phyloP scores from a whole-genome alignment of 139 green algal species.

The Volvox reticuliferus region DNA sequence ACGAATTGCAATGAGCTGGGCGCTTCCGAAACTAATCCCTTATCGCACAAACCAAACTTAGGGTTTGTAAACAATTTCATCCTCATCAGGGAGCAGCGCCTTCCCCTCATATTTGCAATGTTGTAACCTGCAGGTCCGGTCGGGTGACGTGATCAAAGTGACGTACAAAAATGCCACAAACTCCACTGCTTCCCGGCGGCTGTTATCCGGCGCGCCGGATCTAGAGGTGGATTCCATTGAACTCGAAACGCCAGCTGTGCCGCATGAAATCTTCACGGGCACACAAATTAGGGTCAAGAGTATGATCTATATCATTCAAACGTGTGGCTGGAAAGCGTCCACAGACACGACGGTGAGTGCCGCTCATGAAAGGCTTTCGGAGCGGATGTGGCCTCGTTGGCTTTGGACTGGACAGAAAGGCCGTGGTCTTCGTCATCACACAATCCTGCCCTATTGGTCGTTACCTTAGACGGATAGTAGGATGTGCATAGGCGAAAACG shows the following conservation, averaged over 20 bases:
- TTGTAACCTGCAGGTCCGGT: not conserved
- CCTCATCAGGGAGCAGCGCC: too few species aligned
- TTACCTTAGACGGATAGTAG: too few species aligned
- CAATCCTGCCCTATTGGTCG: too few species aligned
- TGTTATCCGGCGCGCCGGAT: not conserved
- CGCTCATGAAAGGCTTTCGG: too few species aligned
- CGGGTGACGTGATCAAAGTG: not conserved
- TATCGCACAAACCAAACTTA: too few species aligned
- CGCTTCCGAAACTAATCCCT: too few species aligned
- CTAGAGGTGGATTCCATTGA: not conserved
- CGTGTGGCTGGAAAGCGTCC: constrained; percentile 2
- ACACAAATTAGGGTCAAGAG: not conserved
- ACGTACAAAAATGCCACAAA: not conserved
- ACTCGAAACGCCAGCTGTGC: not conserved
- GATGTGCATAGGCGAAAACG: too few species aligned
- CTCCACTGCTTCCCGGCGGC: not conserved
- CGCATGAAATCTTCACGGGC: constrained; percentile 21
- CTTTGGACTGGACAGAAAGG: too few species aligned
- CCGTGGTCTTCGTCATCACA: too few species aligned
- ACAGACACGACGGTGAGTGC: not conserved
- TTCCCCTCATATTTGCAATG: not conserved
- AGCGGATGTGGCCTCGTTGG: too few species aligned
- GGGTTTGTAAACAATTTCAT: too few species aligned
- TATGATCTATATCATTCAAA: constrained; percentile 22
- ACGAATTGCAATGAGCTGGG: too few species aligned